A percentile compares a stretch with the other conserved stretches of the same genome.
These are phyloP conservation scores for Aspergillus neoniger DNA, from an alignment of 2,329 filamentous ascomycete species.

Conservation along the genomic window DNA sequence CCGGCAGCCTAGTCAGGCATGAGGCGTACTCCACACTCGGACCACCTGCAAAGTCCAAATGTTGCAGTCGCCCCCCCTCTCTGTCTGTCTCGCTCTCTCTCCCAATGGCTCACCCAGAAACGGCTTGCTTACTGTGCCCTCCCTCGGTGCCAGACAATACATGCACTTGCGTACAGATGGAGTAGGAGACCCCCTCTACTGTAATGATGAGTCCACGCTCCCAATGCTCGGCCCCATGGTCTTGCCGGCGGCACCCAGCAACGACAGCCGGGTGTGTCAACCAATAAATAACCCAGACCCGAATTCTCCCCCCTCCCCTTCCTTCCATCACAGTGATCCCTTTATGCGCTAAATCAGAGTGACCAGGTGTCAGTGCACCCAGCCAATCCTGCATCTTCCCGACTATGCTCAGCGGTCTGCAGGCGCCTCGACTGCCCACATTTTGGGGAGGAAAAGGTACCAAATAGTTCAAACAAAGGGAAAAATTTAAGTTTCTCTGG, in stretches of 20 bases:
- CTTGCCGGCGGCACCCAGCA: slow-evolving; percentile 9
- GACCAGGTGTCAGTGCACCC: slow-evolving; percentile 17
- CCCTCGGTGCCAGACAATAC: slow-evolving; percentile 18
- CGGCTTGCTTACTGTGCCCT: slow-evolving; percentile 11
- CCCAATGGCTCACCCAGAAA: slow-evolving; percentile 10
- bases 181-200: slow-evolving; percentile 19
- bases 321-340: slow-evolving; percentile 1
- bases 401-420: slow-evolving; percentile 18
- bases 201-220: slow-evolving; percentile 12
- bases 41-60: slow-evolving; percentile 22
- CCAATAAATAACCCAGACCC: slow-evolving; percentile 10
- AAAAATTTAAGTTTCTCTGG: background rate
- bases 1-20: slow-evolving; percentile 28
- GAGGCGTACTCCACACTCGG: slow-evolving; percentile 25
- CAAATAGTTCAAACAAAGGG: background rate
- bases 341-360: slow-evolving; percentile 12
- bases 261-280: slow-evolving; percentile 16
- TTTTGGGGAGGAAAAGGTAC: background rate
- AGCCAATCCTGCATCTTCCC: slow-evolving; percentile 22
- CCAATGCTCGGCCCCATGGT: slow-evolving; percentile 11
- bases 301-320: slow-evolving; percentile 5
- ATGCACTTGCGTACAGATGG: slow-evolving; percentile 23
- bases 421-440: slow-evolving; percentile 11
- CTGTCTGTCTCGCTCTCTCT: background rate
- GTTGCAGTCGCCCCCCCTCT: slow-evolving; percentile 19